These are phyloP conservation scores for Schizonepeta tenuifolia DNA, from an alignment of 257 asterid genomes.

Conservation along the genomic window DNA sequence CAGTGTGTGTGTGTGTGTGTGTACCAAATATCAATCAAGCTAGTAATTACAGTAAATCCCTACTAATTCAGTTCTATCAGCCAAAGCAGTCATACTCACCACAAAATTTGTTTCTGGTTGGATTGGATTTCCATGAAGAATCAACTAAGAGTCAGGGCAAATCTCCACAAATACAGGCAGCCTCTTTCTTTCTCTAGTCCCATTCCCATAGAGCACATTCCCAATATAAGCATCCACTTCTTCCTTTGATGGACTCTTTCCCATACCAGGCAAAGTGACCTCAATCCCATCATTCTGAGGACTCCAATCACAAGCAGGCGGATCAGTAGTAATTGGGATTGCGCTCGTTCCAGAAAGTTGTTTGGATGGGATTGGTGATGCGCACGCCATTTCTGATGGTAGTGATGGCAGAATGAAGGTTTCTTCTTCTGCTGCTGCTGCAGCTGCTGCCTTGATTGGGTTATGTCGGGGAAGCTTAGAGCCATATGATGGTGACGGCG, in stretches of 20 bases:
- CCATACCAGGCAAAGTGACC: slow-evolving; percentile 45
- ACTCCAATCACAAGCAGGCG: slow-evolving; percentile 50
- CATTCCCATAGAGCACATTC: slow-evolving; percentile 54
- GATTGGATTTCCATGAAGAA: background rate
- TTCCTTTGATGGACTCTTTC: slow-evolving; percentile 37
- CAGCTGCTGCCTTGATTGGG: slow-evolving; percentile 40
- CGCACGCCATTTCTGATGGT: slow-evolving; percentile 32
- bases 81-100: slow-evolving; percentile 21
- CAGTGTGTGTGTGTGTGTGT: slow-evolving; percentile 24
- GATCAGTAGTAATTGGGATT: slow-evolving; percentile 11
- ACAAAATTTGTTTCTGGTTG: slow-evolving; percentile 12
- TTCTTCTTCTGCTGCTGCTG: slow-evolving; percentile 35
- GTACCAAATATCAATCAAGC: slow-evolving; percentile 32
- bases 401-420: slow-evolving; percentile 27
- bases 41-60: slow-evolving; percentile 25
- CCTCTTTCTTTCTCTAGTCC: slow-evolving; percentile 45
- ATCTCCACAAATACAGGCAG: slow-evolving; percentile 56
- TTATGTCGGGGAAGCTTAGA: slow-evolving; percentile 41
- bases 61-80: slow-evolving; percentile 10
- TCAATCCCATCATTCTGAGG: slow-evolving; percentile 68
- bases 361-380: slow-evolving; percentile 34
- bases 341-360: slow-evolving; percentile 28
- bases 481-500: slow-evolving; percentile 36
- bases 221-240: slow-evolving; percentile 52
- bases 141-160: slow-evolving; percentile 38